phyloP scores from a whole-genome alignment of 345 rosid species.

The Lepidium didymum region DNA sequence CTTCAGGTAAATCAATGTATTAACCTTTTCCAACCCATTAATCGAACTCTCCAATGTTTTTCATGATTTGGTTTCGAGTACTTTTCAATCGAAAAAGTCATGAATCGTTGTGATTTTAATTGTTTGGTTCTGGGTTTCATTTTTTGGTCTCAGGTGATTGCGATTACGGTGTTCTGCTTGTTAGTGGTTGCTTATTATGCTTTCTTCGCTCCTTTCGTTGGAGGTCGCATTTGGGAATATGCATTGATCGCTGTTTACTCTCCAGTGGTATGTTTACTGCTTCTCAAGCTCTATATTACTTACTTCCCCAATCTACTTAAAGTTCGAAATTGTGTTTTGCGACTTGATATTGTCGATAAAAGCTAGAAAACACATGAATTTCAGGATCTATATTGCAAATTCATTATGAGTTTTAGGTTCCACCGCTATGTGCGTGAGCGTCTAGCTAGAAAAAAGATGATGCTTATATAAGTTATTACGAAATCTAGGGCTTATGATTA shows the following conservation, averaged over 20 bases:
- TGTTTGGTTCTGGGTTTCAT: conserved; percentile 3
- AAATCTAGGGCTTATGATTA: neutral
- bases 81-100: neutral
- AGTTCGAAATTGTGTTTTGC: neutral
- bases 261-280: conserved; percentile 65
- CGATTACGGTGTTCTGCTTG: conserved; percentile 86
- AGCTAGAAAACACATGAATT: neutral
- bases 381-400: neutral
- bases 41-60: neutral
- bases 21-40: neutral
- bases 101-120: neutral
- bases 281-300: neutral
- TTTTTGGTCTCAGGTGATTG: conserved; percentile 59
- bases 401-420: neutral
- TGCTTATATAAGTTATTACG: neutral
- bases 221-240: conserved; percentile 82
- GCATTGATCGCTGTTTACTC: conserved; percentile 60
- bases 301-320: neutral
- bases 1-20: conserved; percentile 45
- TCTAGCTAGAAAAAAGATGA: neutral
- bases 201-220: conserved; percentile 84
- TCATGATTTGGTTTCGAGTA: neutral
- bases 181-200: conserved; percentile 89
- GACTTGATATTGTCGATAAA: neutral
- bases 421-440: neutral